A percentile compares a stretch with the other conserved stretches of the same genome.
These are phyloP conservation scores for Trichomonas vaginalis DNA, from an alignment of 208 protist genomes.

Conservation along the genomic window DNA sequence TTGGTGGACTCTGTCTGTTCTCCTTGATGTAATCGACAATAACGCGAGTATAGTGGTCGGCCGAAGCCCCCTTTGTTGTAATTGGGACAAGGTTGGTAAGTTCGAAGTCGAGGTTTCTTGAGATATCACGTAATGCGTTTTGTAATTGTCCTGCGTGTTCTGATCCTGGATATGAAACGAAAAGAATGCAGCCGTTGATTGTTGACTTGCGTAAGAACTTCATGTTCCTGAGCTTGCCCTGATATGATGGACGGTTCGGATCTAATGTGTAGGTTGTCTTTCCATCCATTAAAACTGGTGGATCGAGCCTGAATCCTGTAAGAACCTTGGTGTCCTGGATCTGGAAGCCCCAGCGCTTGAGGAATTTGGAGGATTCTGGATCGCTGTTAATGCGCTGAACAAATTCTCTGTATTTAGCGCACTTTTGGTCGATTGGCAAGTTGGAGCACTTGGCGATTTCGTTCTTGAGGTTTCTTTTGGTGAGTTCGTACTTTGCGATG, in stretches of 20 bases:
- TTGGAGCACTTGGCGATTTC: background rate
- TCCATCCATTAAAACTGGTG: background rate
- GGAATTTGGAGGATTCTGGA: background rate
- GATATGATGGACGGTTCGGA: background rate
- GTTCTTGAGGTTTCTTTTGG: background rate
- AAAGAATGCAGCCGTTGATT: background rate
- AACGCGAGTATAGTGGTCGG: background rate
- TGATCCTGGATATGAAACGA: background rate
- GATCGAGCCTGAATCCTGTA: background rate
- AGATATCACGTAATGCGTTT: background rate
- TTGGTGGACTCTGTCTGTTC: background rate
- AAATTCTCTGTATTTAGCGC: background rate
- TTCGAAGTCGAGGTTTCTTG: background rate
- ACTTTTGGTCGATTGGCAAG: too few relatives aligned
- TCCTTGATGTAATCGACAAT: background rate
- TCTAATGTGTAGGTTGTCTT: background rate
- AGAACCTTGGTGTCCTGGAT: background rate
- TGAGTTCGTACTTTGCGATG: background rate
- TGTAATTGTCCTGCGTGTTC: background rate
- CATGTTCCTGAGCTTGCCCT: background rate
- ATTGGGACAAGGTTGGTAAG: background rate
- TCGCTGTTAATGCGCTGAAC: background rate
- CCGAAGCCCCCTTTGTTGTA: background rate
- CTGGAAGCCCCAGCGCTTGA: background rate
- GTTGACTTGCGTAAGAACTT: background rate